Percentiles rank a stretch among this genome's conserved stretches.
Evolutionary conservation across 371 early-diverging fungal species (phyloP).

Genomic region (Haplosporangium sp.): DNA sequence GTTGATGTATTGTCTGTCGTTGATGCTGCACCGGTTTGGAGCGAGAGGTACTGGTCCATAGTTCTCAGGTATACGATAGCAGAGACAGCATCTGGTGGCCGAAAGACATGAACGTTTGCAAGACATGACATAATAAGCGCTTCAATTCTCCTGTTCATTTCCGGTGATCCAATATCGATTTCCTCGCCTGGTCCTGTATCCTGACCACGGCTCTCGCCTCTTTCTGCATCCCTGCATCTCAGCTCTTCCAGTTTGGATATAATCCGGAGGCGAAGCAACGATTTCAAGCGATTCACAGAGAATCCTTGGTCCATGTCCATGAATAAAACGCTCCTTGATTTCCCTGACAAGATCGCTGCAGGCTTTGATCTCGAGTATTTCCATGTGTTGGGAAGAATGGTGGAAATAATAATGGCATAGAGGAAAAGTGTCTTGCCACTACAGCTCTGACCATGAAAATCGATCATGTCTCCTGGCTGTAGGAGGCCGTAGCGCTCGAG

Average conservation of each 20-base stretch:
- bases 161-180: slow-evolving; percentile 13
- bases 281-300: slow-evolving; percentile 10
- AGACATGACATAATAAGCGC: slow-evolving; percentile 30
- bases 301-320: slow-evolving; percentile 47
- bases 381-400: slow-evolving; percentile 44
- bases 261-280: slow-evolving; percentile 23
- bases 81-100: slow-evolving; percentile 36
- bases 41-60: slow-evolving; percentile 22
- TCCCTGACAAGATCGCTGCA: slow-evolving; percentile 12
- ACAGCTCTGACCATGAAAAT: slow-evolving; percentile 33
- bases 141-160: slow-evolving; percentile 24
- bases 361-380: slow-evolving; percentile 22
- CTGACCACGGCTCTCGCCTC: not conserved
- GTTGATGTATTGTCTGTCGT: not conserved
- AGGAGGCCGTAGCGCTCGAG: slow-evolving; percentile 23
- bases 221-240: not conserved
- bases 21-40: not conserved
- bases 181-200: not conserved
- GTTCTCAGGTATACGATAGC: slow-evolving; percentile 36
- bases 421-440: slow-evolving; percentile 42
- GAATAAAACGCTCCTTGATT: slow-evolving; percentile 33
- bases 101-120: slow-evolving; percentile 38
- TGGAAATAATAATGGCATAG: slow-evolving; percentile 45
- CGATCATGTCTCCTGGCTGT: slow-evolving; percentile 38
- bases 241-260: not conserved